Conservation (phyloP, 768 basidiomycete species). For the Sporobolomyces pararoseus region DNA sequence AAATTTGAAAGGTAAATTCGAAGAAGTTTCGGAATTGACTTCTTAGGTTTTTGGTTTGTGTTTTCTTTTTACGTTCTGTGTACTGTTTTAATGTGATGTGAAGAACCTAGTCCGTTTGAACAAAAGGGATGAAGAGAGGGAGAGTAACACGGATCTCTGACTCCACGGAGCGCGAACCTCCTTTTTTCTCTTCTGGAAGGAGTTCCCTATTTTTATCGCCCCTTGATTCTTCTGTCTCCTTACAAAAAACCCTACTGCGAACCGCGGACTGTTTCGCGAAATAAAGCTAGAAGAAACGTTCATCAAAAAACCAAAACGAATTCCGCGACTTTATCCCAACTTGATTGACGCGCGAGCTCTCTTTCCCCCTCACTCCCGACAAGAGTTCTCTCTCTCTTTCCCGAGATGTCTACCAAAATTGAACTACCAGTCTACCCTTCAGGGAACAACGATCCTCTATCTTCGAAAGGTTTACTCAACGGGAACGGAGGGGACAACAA, state of each 20-base stretch:
- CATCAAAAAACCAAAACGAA: too few relatives aligned
- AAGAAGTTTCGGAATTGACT: constrained; percentile 76
- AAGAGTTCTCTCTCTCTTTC: neutral
- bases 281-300: too few relatives aligned
- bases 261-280: too few relatives aligned
- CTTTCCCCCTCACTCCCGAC: neutral
- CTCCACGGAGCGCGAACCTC: too few relatives aligned
- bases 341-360: neutral
- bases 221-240: too few relatives aligned
- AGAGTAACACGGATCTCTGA: too few relatives aligned
- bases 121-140: too few relatives aligned
- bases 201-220: too few relatives aligned
- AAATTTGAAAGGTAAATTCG: constrained; percentile 88
- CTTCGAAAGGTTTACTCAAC: constrained; percentile 11
- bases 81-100: too few relatives aligned
- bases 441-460: constrained; percentile 17
- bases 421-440: constrained; percentile 41
- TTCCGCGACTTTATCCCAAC: neutral
- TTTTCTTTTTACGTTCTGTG: neutral
- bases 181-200: too few relatives aligned
- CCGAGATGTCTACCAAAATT: constrained; percentile 28
- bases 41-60: constrained; percentile 14
- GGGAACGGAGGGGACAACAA: constrained; percentile 10
- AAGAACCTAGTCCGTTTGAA: too few relatives aligned
- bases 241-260: too few relatives aligned